Percentiles rank a stretch among this genome's conserved stretches.
Conservation (phyloP, 139 green algal species). For the Coccomyxa sp. region DNA sequence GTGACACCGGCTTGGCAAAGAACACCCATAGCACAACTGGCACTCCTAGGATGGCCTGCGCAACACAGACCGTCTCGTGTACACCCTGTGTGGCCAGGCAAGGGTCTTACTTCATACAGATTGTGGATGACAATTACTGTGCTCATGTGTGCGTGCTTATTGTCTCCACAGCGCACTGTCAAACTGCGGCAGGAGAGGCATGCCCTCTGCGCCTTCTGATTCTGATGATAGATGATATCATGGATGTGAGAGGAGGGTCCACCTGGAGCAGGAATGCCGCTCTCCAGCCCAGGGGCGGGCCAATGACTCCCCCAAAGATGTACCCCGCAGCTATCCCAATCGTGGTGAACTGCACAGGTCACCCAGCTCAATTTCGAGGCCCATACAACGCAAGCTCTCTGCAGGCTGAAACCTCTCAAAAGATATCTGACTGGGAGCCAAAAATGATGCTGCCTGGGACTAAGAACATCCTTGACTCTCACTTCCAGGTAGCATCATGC, state of each 20-base stretch:
- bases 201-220: too few species aligned
- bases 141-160: too few species aligned
- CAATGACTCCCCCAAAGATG: slow-evolving; percentile 72
- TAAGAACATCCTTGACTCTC: too few species aligned
- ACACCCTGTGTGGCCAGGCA: too few species aligned
- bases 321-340: slow-evolving; percentile 76
- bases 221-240: too few species aligned
- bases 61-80: too few species aligned
- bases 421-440: neutral
- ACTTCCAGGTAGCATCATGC: too few species aligned
- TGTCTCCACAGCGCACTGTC: too few species aligned
- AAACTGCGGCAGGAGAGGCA: too few species aligned
- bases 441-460: neutral
- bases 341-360: slow-evolving; percentile 63
- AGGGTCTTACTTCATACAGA: too few species aligned
- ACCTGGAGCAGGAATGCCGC: slow-evolving; percentile 15
- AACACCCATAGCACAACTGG: slow-evolving; percentile 67
- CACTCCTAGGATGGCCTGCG: slow-evolving; percentile 67
- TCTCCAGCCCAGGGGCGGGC: slow-evolving; percentile 9
- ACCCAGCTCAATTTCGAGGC: neutral
- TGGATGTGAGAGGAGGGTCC: neutral
- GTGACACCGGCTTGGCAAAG: slow-evolving; percentile 44
- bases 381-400: neutral
- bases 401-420: neutral
- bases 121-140: too few species aligned